These are phyloP conservation scores for Nemania bipapillata DNA, from an alignment of 2,329 filamentous ascomycete species.

Conservation along the genomic window DNA sequence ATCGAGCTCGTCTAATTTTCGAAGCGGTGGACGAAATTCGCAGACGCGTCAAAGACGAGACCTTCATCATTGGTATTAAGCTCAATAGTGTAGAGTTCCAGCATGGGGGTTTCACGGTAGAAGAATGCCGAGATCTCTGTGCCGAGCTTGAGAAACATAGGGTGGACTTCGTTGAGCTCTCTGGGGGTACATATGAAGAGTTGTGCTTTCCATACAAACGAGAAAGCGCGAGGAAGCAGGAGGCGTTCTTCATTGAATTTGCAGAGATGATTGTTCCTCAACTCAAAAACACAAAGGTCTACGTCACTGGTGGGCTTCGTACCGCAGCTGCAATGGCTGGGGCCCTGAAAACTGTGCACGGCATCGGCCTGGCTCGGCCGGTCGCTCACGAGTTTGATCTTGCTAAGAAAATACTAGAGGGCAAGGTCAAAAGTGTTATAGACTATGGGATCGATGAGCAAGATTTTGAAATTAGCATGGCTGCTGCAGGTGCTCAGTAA, in stretches of 20 bases:
- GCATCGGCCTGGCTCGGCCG: slow-evolving; percentile 65
- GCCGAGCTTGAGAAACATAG: slow-evolving; percentile 66
- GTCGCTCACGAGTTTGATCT: slow-evolving; percentile 51
- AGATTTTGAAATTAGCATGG: slow-evolving; percentile 58
- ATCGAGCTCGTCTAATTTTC: slow-evolving; percentile 62
- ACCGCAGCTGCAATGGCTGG: slow-evolving; percentile 66
- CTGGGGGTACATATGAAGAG: slow-evolving; percentile 70
- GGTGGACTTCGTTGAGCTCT: slow-evolving; percentile 75
- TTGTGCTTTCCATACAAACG: slow-evolving; percentile 54
- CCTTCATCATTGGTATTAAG: slow-evolving; percentile 34
- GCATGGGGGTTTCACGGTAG: slow-evolving; percentile 46
- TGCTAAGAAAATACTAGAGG: slow-evolving; percentile 50
- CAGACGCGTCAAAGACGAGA: slow-evolving; percentile 26
- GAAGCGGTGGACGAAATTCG: slow-evolving; percentile 63
- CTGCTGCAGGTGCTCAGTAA: slow-evolving; percentile 52
- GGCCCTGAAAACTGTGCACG: slow-evolving; percentile 68
- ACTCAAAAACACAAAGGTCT: slow-evolving; percentile 64
- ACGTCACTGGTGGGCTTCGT: slow-evolving; percentile 69
- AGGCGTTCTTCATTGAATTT: slow-evolving; percentile 77
- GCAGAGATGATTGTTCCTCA: slow-evolving; percentile 62
- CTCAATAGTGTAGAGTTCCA: slow-evolving; percentile 69
- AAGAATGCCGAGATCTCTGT: slow-evolving; percentile 55
- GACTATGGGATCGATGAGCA: slow-evolving; percentile 60
- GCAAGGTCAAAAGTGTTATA: slow-evolving; percentile 61
- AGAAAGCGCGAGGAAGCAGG: slow-evolving; percentile 63